A percentile compares a stretch with the other conserved stretches of the same genome.
phyloP scores from a whole-genome alignment of 805 yeast species.

The Candida andamanensis region DNA sequence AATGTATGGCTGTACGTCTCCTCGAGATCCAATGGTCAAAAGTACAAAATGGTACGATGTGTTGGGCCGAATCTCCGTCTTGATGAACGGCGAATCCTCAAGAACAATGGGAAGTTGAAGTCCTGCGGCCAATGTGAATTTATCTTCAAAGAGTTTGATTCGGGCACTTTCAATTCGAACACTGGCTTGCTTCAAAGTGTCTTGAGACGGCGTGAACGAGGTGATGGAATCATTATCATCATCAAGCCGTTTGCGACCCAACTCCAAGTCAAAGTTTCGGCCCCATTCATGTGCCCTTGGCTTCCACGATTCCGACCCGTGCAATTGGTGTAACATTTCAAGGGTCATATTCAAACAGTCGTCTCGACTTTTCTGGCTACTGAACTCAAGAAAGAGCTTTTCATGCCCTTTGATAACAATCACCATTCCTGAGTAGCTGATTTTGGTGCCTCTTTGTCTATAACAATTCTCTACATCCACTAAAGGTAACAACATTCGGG shows the following conservation, averaged over 20 bases:
- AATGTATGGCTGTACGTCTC: conserved; percentile 95
- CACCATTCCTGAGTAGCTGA: conserved; percentile 66
- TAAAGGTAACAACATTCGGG: conserved; percentile 80
- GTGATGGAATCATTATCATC: conserved; percentile 3
- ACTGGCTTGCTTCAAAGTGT: conserved; percentile 13
- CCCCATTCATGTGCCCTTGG: conserved; percentile 24
- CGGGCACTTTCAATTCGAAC: conserved; percentile 50
- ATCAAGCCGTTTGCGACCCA: conserved; percentile 11
- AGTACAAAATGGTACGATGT: conserved; percentile 57
- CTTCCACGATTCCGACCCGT: conserved; percentile 18
- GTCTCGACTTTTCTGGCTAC: conserved; percentile 58
- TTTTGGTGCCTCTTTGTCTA: conserved; percentile 62
- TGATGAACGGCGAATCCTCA: conserved; percentile 56
- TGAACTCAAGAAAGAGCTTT: conserved; percentile 72
- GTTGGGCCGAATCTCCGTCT: conserved; percentile 49
- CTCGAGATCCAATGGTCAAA: conserved; percentile 89
- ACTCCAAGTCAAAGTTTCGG: conserved; percentile 14
- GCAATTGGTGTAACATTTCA: conserved; percentile 44
- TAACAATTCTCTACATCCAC: conserved; percentile 65
- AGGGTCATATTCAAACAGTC: conserved; percentile 60
- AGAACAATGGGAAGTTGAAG: conserved; percentile 62
- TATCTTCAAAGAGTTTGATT: conserved; percentile 62
- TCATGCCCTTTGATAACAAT: conserved; percentile 70
- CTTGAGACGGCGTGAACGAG: conserved; percentile 6
- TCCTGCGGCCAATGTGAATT: conserved; percentile 54